A percentile compares a stretch with the other conserved stretches of the same genome.
Evolutionary conservation across 2,329 filamentous ascomycete genomes (phyloP).

Genomic region (Alternaria conjuncta): DNA sequence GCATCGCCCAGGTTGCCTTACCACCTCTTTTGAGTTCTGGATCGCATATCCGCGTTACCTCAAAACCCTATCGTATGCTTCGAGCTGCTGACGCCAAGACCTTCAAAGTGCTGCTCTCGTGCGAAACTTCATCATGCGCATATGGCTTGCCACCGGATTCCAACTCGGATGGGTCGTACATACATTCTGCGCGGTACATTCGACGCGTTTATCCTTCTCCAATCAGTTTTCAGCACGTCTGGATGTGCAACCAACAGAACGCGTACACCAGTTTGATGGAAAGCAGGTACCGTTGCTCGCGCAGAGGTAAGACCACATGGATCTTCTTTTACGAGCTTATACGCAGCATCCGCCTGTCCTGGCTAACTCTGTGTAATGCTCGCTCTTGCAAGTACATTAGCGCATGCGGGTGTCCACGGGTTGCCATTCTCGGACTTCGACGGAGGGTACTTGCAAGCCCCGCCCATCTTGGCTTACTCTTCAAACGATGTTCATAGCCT

Average conservation of each 20-base stretch:
- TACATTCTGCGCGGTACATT: not conserved
- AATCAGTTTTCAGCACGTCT: not conserved
- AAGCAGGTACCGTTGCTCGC: constrained; percentile 14
- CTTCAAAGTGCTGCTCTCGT: not conserved
- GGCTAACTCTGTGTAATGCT: not conserved
- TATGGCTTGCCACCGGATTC: not conserved
- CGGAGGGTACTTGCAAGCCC: not conserved
- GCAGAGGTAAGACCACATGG: constrained; percentile 18
- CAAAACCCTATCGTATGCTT: too few relatives aligned
- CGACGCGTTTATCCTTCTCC: not conserved
- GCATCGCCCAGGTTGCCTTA: not conserved
- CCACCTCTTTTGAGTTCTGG: not conserved
- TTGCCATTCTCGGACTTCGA: not conserved
- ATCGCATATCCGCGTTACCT: not conserved
- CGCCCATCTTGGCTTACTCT: not conserved
- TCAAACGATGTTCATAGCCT: not conserved
- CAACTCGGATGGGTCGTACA: not conserved
- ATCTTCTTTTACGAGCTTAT: not conserved
- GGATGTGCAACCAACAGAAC: not conserved
- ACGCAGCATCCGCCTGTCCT: not conserved
- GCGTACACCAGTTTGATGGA: constrained; percentile 14
- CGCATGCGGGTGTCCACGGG: not conserved
- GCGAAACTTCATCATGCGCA: not conserved
- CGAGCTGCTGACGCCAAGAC: not conserved
- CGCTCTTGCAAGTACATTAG: not conserved